Evolutionary conservation across 23 red algal genomes (phyloP).

Genomic region (Pyropia yezoensis): DNA sequence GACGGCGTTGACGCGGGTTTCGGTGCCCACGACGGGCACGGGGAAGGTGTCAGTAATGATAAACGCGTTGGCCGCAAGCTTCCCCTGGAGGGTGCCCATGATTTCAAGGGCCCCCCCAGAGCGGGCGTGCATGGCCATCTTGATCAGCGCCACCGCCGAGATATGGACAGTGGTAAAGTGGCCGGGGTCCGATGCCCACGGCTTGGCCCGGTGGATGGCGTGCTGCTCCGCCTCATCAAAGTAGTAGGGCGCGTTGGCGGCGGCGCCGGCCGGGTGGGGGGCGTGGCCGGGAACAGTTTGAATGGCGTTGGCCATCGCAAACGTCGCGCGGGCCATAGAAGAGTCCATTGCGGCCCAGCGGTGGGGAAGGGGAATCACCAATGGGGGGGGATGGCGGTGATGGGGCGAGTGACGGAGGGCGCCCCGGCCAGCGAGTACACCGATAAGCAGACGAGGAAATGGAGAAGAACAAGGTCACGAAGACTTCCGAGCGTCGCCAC

Average conservation of each 20-base stretch:
- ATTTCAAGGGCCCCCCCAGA: conserved; percentile 69
- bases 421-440: too few species aligned
- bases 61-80: conserved; percentile 55
- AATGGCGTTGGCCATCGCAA: conserved; percentile 59
- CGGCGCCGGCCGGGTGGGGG: neutral
- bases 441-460: too few species aligned
- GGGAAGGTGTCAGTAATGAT: conserved; percentile 87
- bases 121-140: conserved; percentile 86
- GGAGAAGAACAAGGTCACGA: too few species aligned
- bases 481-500: too few species aligned
- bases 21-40: conserved; percentile 72
- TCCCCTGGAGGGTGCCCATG: conserved; percentile 86
- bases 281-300: neutral
- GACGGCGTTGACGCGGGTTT: conserved; percentile 72
- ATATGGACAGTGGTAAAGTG: conserved; percentile 88
- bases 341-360: conserved; percentile 18
- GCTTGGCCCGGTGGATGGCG: conserved; percentile 36
- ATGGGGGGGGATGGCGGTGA: too few species aligned
- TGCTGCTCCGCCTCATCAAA: conserved; percentile 74
- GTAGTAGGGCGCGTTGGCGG: conserved; percentile 61
- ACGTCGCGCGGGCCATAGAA: conserved; percentile 15
- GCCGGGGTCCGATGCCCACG: conserved; percentile 78
- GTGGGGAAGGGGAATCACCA: neutral
- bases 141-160: conserved; percentile 78
- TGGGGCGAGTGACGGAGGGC: too few species aligned